Conservation (phyloP, 2,329 filamentous ascomycete genomes). For the Monilinia fructicola region DNA sequence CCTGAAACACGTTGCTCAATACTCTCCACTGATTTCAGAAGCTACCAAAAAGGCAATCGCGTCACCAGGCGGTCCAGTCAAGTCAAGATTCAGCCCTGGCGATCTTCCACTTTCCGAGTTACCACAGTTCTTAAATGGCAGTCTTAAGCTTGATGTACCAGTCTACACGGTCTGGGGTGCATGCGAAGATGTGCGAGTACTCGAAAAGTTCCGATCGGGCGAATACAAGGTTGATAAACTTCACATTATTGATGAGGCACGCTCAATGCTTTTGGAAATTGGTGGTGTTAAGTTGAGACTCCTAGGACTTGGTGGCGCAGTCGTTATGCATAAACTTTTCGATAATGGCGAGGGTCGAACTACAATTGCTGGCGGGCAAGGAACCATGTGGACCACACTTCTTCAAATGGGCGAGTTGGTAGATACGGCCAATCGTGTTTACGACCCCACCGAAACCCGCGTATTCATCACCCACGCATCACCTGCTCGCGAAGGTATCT, state of each 20-base stretch:
- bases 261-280: slow-evolving; percentile 90
- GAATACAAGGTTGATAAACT: slow-evolving; percentile 98
- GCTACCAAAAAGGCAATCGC: slow-evolving; percentile 66
- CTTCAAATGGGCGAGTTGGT: slow-evolving; percentile 98
- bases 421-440: slow-evolving; percentile 96
- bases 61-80: slow-evolving; percentile 72
- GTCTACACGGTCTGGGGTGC: slow-evolving; percentile 99
- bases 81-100: slow-evolving; percentile 76
- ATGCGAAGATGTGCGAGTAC: slow-evolving; percentile 93
- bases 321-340: slow-evolving; percentile 99
- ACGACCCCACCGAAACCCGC: slow-evolving; percentile 95
- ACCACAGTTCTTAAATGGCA: slow-evolving; percentile 81
- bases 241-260: slow-evolving; percentile 97
- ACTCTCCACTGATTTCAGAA: slow-evolving; percentile 90
- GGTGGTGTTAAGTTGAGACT: slow-evolving; percentile 95
- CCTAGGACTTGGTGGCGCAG: slow-evolving; percentile 88
- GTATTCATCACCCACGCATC: slow-evolving; percentile 97
- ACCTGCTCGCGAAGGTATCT: slow-evolving; percentile 88
- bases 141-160: slow-evolving; percentile 87
- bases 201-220: slow-evolving; percentile 95
- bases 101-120: slow-evolving; percentile 92
- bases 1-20: slow-evolving; percentile 96
- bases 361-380: slow-evolving; percentile 95
- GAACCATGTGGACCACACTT: slow-evolving; percentile 99
- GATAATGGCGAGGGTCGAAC: slow-evolving; percentile 98